Percentiles rank a stretch among this genome's conserved stretches.
Conservation (phyloP, 2,329 filamentous ascomycete species). For the Aspergillus versicolor region DNA sequence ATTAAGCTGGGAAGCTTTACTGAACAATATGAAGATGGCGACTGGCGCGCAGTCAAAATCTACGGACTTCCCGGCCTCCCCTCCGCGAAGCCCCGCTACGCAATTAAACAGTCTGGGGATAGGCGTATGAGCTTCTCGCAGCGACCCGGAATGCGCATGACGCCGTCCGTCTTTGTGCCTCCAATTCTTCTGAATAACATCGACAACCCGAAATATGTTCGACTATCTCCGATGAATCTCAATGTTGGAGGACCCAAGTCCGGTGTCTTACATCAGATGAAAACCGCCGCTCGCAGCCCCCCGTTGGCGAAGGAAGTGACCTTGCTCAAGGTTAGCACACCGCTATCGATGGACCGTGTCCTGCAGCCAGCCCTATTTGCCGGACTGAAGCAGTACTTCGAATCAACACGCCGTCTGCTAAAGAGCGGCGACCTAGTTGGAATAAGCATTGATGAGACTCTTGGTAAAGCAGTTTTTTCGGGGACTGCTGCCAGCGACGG, state of each 20-base stretch:
- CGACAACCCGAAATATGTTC: conserved; percentile 73
- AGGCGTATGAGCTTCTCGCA: conserved; percentile 57
- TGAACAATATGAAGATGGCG: conserved; percentile 54
- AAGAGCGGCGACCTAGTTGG: conserved; percentile 86
- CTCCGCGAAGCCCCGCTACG: conserved; percentile 55
- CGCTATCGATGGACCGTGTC: conserved; percentile 78
- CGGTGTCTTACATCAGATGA: conserved; percentile 54
- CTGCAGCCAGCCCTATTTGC: conserved; percentile 84
- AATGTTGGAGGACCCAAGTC: conserved; percentile 52
- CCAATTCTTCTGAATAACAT: conserved; percentile 86
- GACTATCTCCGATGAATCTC: conserved; percentile 62
- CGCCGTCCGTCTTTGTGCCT: conserved; percentile 73
- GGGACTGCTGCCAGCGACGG: conserved; percentile 54
- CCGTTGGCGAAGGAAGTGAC: conserved; percentile 75
- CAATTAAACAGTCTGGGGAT: conserved; percentile 50
- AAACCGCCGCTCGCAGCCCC: conserved; percentile 49
- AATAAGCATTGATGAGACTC: conserved; percentile 80
- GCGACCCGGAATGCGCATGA: conserved; percentile 42
- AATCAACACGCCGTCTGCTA: conserved; percentile 75
- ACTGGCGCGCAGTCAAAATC: conserved; percentile 83
- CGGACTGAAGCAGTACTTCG: conserved; percentile 85
- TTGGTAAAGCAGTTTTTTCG: conserved; percentile 80
- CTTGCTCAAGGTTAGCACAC: conserved; percentile 83
- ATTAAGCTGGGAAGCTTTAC: conserved; percentile 56
- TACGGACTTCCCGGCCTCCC: conserved; percentile 76